These are phyloP conservation scores for Talaromyces sp. DNA, from an alignment of 2,329 filamentous ascomycete genomes.

Conservation along the genomic window DNA sequence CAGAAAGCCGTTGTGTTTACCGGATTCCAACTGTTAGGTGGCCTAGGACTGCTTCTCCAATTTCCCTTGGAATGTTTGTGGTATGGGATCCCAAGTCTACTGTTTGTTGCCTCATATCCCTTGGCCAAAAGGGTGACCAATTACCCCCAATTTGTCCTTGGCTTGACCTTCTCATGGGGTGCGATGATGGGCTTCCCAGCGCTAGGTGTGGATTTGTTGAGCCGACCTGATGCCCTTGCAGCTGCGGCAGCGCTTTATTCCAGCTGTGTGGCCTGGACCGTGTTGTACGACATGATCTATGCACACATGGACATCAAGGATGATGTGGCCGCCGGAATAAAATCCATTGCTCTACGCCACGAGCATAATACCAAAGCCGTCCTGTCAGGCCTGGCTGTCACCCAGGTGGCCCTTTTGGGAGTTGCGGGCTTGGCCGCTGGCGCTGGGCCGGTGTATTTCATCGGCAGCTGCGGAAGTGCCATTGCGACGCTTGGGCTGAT, in stretches of 20 bases:
- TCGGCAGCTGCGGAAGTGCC: slow-evolving; percentile 56
- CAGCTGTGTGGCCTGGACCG: slow-evolving; percentile 46
- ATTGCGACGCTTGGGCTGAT: slow-evolving; percentile 52
- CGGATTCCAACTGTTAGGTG: slow-evolving; percentile 37
- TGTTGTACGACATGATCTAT: slow-evolving; percentile 50
- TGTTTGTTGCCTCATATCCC: slow-evolving; percentile 46
- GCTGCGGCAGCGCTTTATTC: slow-evolving; percentile 41
- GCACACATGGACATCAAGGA: slow-evolving; percentile 51
- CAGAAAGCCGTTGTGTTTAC: slow-evolving; percentile 42
- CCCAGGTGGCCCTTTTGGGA: slow-evolving; percentile 40
- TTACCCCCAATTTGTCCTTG: slow-evolving; percentile 50
- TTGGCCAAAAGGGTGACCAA: slow-evolving; percentile 51
- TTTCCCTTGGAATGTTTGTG: slow-evolving; percentile 40
- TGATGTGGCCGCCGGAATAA: slow-evolving; percentile 47
- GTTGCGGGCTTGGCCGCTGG: slow-evolving; percentile 45
- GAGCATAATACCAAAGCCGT: slow-evolving; percentile 44
- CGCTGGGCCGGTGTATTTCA: slow-evolving; percentile 55
- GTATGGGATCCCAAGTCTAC: slow-evolving; percentile 40
- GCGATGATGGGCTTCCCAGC: slow-evolving; percentile 47
- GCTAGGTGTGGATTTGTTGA: slow-evolving; percentile 42
- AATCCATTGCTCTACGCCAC: slow-evolving; percentile 48
- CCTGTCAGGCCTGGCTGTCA: slow-evolving; percentile 35
- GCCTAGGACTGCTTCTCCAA: slow-evolving; percentile 39
- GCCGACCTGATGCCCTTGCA: slow-evolving; percentile 30
- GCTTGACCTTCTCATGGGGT: slow-evolving; percentile 49